Evolutionary conservation across 1,284 basidiomycete genomes (phyloP), one percentile per base, ranked within the genome.

Genomic region (Coniophora puteana): DNA sequence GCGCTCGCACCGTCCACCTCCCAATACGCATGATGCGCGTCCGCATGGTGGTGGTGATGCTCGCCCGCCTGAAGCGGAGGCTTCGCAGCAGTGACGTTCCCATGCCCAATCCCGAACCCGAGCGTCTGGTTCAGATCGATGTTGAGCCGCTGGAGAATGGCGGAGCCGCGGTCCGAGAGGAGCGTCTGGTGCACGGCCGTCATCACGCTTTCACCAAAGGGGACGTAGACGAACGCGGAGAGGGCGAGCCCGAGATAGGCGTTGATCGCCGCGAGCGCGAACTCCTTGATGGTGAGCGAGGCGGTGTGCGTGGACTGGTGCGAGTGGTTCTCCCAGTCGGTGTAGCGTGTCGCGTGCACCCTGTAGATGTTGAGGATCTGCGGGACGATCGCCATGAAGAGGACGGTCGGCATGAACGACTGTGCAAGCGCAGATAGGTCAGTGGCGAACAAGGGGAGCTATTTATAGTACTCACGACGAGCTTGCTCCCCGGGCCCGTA

Each of bases 261-360:
- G 17, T 94, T 92, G 54, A 97, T 79, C 3, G 86, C 83, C 33
- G 87, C 88, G 48, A 97, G 75, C 1, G 86, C 81, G 62, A 99
- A 99, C 1, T 90, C 87, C 66, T 99, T 99, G 57, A 89, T 71
- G 5, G 94, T 95, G 24, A 97, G 72, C 6, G 88, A 91, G 12
- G 81, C 77, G 46, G 82, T 77, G 58, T 92, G 81, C 2, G 79
- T 76, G 2, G 83, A 85, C 50, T 86, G 75, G 49, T 90, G 89
- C 3, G 78, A 72, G 58, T 96, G 92, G 57, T 94, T 92, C 66
- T 99, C 95, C 89, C 90, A 96, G 37, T 76, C 65, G 1, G 94
- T 95, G 40, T 97, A 74, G 7, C 71, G 65, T 23, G 68, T 68
- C 0, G 91, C 89, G 35, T 85, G 74, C 1, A 66, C 55, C 49